phyloP scores from a whole-genome alignment of 768 basidiomycete species.

The Mrakia blollopis region DNA sequence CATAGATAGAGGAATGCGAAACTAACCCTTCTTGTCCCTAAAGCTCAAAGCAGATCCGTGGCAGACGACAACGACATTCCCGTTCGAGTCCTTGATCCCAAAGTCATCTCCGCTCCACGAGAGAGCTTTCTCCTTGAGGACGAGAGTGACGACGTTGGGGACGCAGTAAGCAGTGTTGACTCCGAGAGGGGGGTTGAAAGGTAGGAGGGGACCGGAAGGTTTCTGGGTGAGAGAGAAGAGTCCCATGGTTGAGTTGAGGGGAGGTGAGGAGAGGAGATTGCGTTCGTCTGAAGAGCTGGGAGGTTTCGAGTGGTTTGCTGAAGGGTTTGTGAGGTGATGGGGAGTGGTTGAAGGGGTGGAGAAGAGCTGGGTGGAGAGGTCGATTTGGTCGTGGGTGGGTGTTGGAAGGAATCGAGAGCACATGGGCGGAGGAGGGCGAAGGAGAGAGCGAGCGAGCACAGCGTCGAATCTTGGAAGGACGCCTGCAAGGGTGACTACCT shows the following conservation, averaged over 20 bases:
- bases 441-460: too few species aligned
- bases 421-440: too few species aligned
- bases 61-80: constrained; percentile 37
- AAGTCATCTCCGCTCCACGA: constrained; percentile 44
- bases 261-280: too few species aligned
- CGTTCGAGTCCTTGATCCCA: constrained; percentile 40
- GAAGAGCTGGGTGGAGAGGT: too few species aligned
- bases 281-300: too few species aligned
- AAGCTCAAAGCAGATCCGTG: constrained; percentile 39
- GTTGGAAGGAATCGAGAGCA: too few species aligned
- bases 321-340: too few species aligned
- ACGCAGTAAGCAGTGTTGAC: constrained; percentile 40
- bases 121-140: constrained; percentile 42
- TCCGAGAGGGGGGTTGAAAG: constrained; percentile 40
- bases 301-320: too few species aligned
- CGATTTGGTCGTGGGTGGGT: too few species aligned
- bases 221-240: constrained; percentile 35
- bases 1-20: too few species aligned
- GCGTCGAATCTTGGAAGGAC: too few species aligned
- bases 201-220: constrained; percentile 34
- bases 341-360: background rate
- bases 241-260: constrained; percentile 34
- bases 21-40: constrained; percentile 42
- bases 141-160: constrained; percentile 38
- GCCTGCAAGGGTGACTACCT: too few species aligned